Percentiles rank a stretch among this genome's conserved stretches.
Conservation (phyloP, 352 stramenopile genomes). For the Pythium monospermum region DNA sequence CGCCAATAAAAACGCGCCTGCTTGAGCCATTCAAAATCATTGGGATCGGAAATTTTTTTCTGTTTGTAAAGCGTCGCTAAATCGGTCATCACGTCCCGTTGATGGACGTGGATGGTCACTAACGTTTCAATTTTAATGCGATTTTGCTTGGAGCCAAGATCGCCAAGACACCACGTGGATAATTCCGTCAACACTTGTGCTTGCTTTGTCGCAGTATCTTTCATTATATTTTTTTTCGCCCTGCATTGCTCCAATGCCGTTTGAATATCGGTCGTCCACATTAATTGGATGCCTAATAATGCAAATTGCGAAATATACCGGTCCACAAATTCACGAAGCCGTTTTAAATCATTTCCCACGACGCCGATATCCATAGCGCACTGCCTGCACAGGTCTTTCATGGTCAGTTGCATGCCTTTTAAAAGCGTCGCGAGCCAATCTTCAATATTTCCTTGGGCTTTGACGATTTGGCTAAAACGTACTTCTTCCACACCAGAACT, state of each 20-base stretch:
- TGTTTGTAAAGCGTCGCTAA: constrained; percentile 91
- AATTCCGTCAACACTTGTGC: constrained; percentile 92
- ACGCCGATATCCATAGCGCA: constrained; percentile 91
- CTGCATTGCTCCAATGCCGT: constrained; percentile 93
- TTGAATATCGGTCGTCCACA: constrained; percentile 96
- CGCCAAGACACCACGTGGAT: constrained; percentile 95
- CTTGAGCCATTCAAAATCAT: constrained; percentile 99
- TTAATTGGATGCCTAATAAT: constrained; percentile 94
- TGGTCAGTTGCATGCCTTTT: constrained; percentile 93
- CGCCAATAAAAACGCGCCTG: constrained; percentile 99
- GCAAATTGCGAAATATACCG: constrained; percentile 94
- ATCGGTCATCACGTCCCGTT: constrained; percentile 96
- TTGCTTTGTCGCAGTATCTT: constrained; percentile 95
- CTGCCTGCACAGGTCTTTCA: constrained; percentile 96
- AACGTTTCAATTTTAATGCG: constrained; percentile 98
- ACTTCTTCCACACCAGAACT: constrained; percentile 94
- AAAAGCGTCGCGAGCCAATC: constrained; percentile 97
- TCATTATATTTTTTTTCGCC: constrained; percentile 96
- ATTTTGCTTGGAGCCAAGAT: constrained; percentile 95
- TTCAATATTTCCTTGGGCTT: constrained; percentile 97
- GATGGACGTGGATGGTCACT: constrained; percentile 98
- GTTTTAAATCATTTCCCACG: constrained; percentile 90
- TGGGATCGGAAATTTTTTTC: constrained; percentile 96
- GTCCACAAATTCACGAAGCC: constrained; percentile 93
- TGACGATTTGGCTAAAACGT: constrained; percentile 92